Evolutionary conservation across 805 yeast genomes (phyloP).

Genomic region (Isabelozyma rhagii): DNA sequence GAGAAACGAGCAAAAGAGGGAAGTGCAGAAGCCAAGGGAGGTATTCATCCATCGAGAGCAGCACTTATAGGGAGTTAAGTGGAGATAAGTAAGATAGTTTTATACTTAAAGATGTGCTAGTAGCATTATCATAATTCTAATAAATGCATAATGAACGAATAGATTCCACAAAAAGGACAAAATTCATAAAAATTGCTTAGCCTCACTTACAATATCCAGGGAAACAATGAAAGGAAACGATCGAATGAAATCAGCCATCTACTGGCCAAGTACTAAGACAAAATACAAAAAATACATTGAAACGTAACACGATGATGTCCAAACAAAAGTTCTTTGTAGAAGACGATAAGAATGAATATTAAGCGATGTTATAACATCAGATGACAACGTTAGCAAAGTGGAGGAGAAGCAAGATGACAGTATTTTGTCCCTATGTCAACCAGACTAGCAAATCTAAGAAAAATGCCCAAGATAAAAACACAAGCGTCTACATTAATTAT

Average conservation of each 20-base stretch:
- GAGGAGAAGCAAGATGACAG: too few species aligned
- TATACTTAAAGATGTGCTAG: neutral
- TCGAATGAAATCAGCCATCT: too few species aligned
- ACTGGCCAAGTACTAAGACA: neutral
- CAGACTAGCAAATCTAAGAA: too few species aligned
- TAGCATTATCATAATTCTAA: neutral
- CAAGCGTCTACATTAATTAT: neutral
- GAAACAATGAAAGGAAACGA: too few species aligned
- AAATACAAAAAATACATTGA: neutral
- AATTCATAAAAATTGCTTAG: too few species aligned
- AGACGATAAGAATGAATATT: too few species aligned
- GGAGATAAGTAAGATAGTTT: neutral
- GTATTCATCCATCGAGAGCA: conserved; percentile 69
- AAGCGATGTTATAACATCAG: too few species aligned
- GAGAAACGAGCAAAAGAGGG: conserved; percentile 21
- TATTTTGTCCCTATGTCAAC: too few species aligned
- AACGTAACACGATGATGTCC: neutral
- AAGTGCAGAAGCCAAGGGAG: conserved; percentile 15
- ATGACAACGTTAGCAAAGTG: too few species aligned
- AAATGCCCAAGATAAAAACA: neutral
- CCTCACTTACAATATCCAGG: too few species aligned
- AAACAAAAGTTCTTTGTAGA: too few species aligned
- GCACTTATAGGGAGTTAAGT: conserved; percentile 31
- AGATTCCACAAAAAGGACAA: too few species aligned
- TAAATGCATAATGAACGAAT: neutral